Evolutionary conservation across 2,329 filamentous ascomycete genomes (phyloP), one percentile per base, ranked within the genome.

Genomic region (Phyllosticta paracitricarpa): DNA sequence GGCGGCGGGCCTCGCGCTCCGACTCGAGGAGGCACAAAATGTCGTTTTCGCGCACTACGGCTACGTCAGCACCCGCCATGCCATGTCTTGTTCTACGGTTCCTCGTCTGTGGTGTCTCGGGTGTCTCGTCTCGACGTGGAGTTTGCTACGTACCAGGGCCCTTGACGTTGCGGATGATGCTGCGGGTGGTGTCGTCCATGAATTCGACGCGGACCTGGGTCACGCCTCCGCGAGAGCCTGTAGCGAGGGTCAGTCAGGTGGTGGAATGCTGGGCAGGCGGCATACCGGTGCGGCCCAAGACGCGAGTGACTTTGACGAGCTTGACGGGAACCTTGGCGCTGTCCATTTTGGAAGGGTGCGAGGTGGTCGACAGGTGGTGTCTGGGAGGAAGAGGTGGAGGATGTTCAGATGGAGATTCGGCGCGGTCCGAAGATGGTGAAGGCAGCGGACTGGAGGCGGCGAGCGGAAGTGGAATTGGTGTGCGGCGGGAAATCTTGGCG

Each of bases 131-230:
- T 48, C 40, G 40, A 48, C 14, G 14, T n/a, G 17, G 40, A 17
- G 40, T 5, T 48, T n/a, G 40, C 5, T 17, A 48, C 87, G 79
- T 93, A 97, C 92, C 93, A 83, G 93, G 91, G 79, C 93, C 94
- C 89, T 99, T 99, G 83, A 99, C 94, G 88, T 99, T 99, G 76
- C 94, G 91, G 85, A 99, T 99, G 81, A 99, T 99, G 81, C 86
- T 91, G 81, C 94, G 90, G 80, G 89, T 94, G 76, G 90, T 89
- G 83, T 99, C 94, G 84, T 97, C 94, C 91, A 99, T 96, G 87
- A 97, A 97, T 83, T 97, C 94, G 79, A 99, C 93, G 82, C 93
- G 91, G 76, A 97, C 94, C 84, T 99, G 94, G 78, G 94, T 99
- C 77, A 99, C 94, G 91, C 94, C 94, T 89, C 94, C 94, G 82